A percentile compares a stretch with the other conserved stretches of the same genome.
These are phyloP conservation scores for Linnemannia hyalina DNA, from an alignment of 192 early-diverging fungal genomes.

Conservation along the genomic window DNA sequence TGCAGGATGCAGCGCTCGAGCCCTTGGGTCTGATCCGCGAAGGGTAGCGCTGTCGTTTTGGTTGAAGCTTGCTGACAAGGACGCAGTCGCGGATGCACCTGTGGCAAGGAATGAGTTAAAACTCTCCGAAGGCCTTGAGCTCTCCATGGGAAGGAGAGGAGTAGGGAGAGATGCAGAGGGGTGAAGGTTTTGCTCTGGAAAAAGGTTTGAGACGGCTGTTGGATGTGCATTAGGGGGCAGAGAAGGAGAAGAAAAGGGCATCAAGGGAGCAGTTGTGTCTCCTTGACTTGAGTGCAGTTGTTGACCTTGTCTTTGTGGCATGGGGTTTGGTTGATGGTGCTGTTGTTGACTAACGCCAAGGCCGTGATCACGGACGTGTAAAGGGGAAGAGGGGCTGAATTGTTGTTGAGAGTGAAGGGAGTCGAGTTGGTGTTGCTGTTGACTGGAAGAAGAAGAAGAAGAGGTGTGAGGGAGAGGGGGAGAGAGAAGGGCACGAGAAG, in stretches of 20 bases:
- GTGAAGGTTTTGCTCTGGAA: not conserved
- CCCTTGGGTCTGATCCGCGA: not conserved
- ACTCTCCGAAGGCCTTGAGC: conserved; percentile 14
- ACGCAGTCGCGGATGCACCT: not conserved
- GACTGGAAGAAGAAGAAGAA: not conserved
- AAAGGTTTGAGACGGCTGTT: not conserved
- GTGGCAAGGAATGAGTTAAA: conserved; percentile 1
- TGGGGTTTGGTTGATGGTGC: not conserved
- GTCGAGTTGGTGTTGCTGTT: not conserved
- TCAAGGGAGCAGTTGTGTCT: not conserved
- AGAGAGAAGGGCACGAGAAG: not conserved
- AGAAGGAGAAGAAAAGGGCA: not conserved
- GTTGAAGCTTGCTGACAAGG: not conserved
- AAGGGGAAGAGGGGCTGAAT: not conserved
- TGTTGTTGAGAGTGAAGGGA: not conserved
- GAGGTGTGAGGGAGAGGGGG: not conserved
- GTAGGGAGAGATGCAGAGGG: not conserved
- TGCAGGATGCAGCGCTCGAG: not conserved
- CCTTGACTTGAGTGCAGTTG: not conserved
- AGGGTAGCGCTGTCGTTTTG: not conserved
- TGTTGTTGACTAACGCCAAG: not conserved
- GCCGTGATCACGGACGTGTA: conserved; percentile 4
- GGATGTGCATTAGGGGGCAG: not conserved
- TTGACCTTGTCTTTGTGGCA: not conserved
- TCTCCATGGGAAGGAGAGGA: not conserved